phyloP scores from a whole-genome alignment of 768 basidiomycete genomes.

The Lentinula guzmanii region DNA sequence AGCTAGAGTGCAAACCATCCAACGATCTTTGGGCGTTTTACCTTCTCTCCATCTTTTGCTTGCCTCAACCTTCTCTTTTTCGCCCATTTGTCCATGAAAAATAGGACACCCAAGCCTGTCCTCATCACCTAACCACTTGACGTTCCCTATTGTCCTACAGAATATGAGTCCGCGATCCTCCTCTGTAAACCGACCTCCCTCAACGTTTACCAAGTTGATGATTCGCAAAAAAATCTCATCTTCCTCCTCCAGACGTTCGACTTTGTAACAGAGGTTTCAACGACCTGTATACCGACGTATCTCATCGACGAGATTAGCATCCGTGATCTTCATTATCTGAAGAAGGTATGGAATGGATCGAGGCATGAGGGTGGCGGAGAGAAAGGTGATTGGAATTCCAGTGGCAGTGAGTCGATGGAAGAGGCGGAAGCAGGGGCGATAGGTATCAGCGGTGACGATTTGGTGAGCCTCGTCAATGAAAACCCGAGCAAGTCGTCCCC shows the following conservation, averaged over 20 bases:
- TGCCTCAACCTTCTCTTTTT: no score
- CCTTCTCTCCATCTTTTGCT: no score
- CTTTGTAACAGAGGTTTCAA: background rate
- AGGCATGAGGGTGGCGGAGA: background rate
- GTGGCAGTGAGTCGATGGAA: background rate
- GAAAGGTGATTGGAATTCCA: background rate
- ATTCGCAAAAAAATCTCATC: no score
- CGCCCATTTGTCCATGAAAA: no score
- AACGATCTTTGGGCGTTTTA: no score
- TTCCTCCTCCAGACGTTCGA: background rate
- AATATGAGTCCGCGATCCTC: no score
- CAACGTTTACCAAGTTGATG: no score
- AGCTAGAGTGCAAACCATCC: no score
- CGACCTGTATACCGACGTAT: background rate
- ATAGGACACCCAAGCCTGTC: no score
- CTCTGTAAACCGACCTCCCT: no score
- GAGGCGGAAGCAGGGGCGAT: background rate
- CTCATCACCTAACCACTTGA: no score
- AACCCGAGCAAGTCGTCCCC: background rate
- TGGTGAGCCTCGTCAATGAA: slow-evolving; percentile 1
- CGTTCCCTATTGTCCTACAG: no score
- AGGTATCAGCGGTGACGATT: background rate
- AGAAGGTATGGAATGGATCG: background rate
- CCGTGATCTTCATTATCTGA: background rate
- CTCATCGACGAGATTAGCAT: background rate